Evolutionary conservation across 164 flowering plant species (phyloP).

Genomic region (Chimonanthus praecox): DNA sequence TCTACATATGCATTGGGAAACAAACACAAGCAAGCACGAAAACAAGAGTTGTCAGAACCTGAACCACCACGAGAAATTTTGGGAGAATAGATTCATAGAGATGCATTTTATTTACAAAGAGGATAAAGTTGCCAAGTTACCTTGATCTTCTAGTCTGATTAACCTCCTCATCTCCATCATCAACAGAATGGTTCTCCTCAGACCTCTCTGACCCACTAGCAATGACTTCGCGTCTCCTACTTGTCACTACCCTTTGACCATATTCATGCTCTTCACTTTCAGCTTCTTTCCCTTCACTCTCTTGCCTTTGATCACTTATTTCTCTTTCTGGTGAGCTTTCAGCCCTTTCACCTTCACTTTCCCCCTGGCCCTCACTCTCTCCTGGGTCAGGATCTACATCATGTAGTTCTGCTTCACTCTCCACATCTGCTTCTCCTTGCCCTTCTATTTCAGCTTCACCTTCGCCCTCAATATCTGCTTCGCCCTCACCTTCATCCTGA

Average conservation of each 20-base stretch:
- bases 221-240: conserved; percentile 56
- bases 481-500: conserved; percentile 69
- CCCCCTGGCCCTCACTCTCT: conserved; percentile 83
- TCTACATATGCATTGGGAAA: no score
- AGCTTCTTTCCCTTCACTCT: conserved; percentile 65
- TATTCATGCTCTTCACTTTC: conserved; percentile 81
- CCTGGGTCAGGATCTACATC: conserved; percentile 64
- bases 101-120: not conserved
- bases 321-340: conserved; percentile 78
- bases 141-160: conserved; percentile 65
- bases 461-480: conserved; percentile 13
- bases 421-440: conserved; percentile 79
- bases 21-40: no score
- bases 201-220: conserved; percentile 86
- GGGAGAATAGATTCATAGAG: not conserved
- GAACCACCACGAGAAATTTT: not conserved
- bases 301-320: conserved; percentile 52
- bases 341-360: conserved; percentile 89
- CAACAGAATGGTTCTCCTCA: conserved; percentile 63
- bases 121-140: conserved; percentile 22
- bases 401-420: conserved; percentile 67
- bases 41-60: no score
- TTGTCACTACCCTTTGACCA: conserved; percentile 63
- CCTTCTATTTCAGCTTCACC: conserved; percentile 69
- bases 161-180: conserved; percentile 78